These are phyloP conservation scores for Plectosphaerella plurivora DNA, from an alignment of 2,329 filamentous ascomycete genomes.

Conservation along the genomic window DNA sequence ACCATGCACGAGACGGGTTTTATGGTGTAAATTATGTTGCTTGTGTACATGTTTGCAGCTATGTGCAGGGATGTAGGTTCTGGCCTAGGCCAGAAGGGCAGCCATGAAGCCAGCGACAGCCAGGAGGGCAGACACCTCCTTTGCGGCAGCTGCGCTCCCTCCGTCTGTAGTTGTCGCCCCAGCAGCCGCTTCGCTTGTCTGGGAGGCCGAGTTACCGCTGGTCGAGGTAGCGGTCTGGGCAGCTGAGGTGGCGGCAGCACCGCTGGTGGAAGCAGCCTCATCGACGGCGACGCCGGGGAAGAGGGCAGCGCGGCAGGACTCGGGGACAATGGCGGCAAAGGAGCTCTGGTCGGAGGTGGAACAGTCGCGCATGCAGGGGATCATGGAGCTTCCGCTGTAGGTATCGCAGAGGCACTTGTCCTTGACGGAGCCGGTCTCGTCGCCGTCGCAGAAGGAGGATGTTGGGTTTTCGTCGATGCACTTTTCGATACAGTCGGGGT, in stretches of 20 bases:
- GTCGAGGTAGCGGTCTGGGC: background rate
- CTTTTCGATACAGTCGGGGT: constrained; percentile 2
- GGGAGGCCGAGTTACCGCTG: background rate
- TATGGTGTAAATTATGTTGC: too few relatives aligned
- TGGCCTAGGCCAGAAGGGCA: background rate
- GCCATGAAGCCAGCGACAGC: background rate
- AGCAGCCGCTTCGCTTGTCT: background rate
- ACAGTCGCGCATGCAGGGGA: constrained; percentile 6
- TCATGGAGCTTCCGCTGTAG: constrained; percentile 3
- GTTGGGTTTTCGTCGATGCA: constrained; percentile 2
- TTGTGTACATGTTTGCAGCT: too few relatives aligned
- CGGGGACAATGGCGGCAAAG: constrained; percentile 1
- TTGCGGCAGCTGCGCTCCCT: background rate
- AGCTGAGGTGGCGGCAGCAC: background rate
- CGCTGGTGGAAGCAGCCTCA: background rate
- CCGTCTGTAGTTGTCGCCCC: background rate
- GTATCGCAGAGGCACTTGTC: constrained; percentile 5
- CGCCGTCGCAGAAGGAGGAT: constrained; percentile 9
- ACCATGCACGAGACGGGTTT: too few relatives aligned
- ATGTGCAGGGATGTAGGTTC: too few relatives aligned
- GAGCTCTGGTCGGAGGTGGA: background rate
- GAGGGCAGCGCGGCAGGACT: background rate
- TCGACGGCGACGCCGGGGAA: background rate
- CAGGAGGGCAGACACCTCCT: background rate
- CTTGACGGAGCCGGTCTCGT: constrained; percentile 6